These are phyloP conservation scores for Ceratocystis albifundus DNA, from an alignment of 2,329 filamentous ascomycete species.

Conservation along the genomic window DNA sequence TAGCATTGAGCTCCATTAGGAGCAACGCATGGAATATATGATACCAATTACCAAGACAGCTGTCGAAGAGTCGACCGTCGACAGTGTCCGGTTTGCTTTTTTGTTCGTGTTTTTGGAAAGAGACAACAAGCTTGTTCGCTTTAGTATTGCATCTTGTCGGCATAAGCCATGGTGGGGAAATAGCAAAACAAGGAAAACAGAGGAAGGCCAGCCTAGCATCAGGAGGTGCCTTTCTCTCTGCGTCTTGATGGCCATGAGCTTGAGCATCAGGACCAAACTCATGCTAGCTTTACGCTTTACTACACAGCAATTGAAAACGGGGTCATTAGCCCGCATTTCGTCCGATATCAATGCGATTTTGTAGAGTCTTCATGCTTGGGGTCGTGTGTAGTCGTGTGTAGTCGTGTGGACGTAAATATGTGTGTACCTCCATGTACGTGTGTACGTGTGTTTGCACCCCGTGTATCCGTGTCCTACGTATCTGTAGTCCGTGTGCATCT, in stretches of 20 bases:
- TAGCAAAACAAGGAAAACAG: background rate
- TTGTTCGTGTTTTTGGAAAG: constrained; percentile 2
- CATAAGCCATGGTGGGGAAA: background rate
- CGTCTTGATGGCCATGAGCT: background rate
- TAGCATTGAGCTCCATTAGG: constrained; percentile 14
- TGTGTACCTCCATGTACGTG: background rate
- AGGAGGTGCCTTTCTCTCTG: background rate
- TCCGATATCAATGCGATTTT: background rate
- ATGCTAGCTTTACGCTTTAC: background rate
- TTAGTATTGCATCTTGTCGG: background rate
- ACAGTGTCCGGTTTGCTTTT: constrained; percentile 20
- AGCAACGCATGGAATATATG: constrained; percentile 16
- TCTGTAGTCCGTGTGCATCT: background rate
- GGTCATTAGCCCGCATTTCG: background rate
- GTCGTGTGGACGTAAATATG: background rate
- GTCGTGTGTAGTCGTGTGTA: background rate
- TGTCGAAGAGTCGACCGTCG: constrained; percentile 12
- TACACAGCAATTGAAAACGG: background rate
- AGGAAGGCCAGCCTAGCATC: background rate
- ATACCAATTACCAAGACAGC: constrained; percentile 18
- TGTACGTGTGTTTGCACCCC: too few relatives aligned
- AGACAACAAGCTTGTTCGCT: background rate
- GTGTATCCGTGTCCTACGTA: too few relatives aligned
- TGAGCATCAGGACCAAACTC: constrained; percentile 11
- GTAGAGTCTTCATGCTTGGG: background rate